Conservation (phyloP, 805 yeast species). For the Maudiozyma turicensis region DNA sequence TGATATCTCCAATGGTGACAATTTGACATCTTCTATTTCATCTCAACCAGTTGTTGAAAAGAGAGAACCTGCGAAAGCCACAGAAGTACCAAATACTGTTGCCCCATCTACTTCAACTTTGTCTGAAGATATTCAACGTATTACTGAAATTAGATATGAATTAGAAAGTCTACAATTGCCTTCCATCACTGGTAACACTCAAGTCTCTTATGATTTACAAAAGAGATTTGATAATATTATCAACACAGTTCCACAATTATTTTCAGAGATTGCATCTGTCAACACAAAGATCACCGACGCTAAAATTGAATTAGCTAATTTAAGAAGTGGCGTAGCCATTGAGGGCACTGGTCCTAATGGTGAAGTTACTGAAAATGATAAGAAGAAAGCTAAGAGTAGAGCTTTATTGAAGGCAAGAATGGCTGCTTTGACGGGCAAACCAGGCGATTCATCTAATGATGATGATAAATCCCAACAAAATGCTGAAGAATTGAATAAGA, state of each 20-base stretch:
- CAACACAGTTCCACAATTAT: conserved; percentile 62
- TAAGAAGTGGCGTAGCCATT: conserved; percentile 61
- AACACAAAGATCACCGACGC: conserved; percentile 61
- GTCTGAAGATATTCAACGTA: conserved; percentile 38
- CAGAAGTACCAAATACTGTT: background rate
- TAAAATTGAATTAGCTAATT: conserved; percentile 54
- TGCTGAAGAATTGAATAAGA: conserved; percentile 36
- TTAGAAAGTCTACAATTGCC: conserved; percentile 39
- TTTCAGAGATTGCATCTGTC: conserved; percentile 49
- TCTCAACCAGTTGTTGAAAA: background rate
- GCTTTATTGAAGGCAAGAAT: conserved; percentile 75
- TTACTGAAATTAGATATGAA: conserved; percentile 54
- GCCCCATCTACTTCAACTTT: background rate
- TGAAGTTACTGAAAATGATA: conserved; percentile 71
- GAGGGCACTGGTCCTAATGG: conserved; percentile 85
- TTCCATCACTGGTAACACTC: conserved; percentile 12
- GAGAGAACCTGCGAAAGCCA: background rate
- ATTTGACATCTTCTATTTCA: background rate
- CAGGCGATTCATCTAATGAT: background rate
- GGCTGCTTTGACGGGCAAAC: conserved; percentile 66
- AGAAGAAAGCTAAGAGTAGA: conserved; percentile 68
- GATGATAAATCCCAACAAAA: conserved; percentile 5
- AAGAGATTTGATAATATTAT: conserved; percentile 52
- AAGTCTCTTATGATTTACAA: conserved; percentile 38
- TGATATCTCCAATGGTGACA: background rate